Conservation (phyloP, 495 filamentous ascomycete species). For the Oidiodendron maius region DNA sequence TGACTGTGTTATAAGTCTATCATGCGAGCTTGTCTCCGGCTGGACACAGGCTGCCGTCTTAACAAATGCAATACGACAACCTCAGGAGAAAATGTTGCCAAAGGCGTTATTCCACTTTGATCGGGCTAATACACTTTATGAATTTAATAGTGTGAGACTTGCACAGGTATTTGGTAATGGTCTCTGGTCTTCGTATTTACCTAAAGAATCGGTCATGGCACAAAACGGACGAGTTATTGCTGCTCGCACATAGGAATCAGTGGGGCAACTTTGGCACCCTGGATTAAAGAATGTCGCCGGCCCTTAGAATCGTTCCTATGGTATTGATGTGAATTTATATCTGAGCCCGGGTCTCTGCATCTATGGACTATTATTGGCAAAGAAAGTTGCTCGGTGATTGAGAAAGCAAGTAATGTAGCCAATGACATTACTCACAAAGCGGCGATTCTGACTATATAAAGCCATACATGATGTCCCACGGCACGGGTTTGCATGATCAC, state of each 20-base stretch:
- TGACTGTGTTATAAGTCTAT: too few species aligned
- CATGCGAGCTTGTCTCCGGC: slow-evolving; percentile 35
- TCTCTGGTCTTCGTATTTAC: slow-evolving; percentile 32
- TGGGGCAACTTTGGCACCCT: slow-evolving; percentile 30
- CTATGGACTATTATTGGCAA: slow-evolving; percentile 34
- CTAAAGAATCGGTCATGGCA: slow-evolving; percentile 26
- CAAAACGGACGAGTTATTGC: slow-evolving; percentile 26
- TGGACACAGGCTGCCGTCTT: slow-evolving; percentile 30
- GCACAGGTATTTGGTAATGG: slow-evolving; percentile 37
- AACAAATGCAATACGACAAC: slow-evolving; percentile 33
- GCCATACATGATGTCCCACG: too few species aligned
- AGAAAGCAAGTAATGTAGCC: slow-evolving; percentile 11
- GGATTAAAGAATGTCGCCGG: slow-evolving; percentile 35
- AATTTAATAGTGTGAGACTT: slow-evolving; percentile 40
- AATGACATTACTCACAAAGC: too few species aligned
- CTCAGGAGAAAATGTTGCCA: slow-evolving; percentile 28
- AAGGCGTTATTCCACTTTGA: slow-evolving; percentile 31
- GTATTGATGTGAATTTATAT: slow-evolving; percentile 38
- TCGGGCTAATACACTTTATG: slow-evolving; percentile 31
- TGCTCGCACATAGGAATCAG: slow-evolving; percentile 27
- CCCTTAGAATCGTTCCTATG: slow-evolving; percentile 38
- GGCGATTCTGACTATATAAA: too few species aligned
- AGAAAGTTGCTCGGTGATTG: slow-evolving; percentile 20
- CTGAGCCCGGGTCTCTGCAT: slow-evolving; percentile 29
- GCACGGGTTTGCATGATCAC: too few species aligned